Base-by-base conservation (phyloP, 2,329 filamentous ascomycete genomes). In the Ophiostoma triangulosporum region DNA sequence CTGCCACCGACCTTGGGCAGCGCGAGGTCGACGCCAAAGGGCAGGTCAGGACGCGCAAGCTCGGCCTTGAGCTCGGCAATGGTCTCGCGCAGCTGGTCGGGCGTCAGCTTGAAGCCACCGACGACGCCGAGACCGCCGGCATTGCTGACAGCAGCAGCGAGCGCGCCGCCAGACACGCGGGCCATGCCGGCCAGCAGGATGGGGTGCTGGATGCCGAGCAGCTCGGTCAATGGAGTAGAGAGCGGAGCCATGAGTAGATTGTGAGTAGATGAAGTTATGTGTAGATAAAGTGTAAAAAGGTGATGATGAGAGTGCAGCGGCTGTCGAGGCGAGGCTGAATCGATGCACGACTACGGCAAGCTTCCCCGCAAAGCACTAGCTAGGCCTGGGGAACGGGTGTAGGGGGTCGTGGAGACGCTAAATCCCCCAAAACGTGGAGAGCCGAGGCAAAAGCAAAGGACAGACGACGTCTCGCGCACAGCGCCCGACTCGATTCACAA, bases 101-200 rank as follows among this genome's bases (percentile, higher is more conserved):
- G 86, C 59, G 78, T 89, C 73, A 81, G 93, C 70, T 76, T 82
- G 69, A 77, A 80, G 35, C 81, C 80, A 31, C 85, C 79, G 54
- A 86, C 83, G 60, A 88, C 86, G 51, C 86, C 86, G 0, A 95
- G 80, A 0, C 88, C 89, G 58, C 89, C 89, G 1, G 88, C 87
- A 65, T 94, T 94, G 64, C 86, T 93, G 35, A 95, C 88, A 6
- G 88, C 88, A 3, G 88, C 88, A 7, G 88, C 88, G 48, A 95
- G 81, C 17, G 75, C 76, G 0, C 84, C 87, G 56, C 84, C 83
- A 0, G 86, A 90, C 9, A 86, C 87, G 57, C 86, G 81, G 2
- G 91, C 90, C 91, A 97, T 97, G 62, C 91, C 91, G 32, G 91
- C 91, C 20, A 96, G 86, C 60, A 96, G 73, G 67, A 97, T 83